A percentile compares a stretch with the other conserved stretches of the same genome.
Evolutionary conservation across 2,329 filamentous ascomycete genomes (phyloP).

Genomic region (Sarocladium oryzae): DNA sequence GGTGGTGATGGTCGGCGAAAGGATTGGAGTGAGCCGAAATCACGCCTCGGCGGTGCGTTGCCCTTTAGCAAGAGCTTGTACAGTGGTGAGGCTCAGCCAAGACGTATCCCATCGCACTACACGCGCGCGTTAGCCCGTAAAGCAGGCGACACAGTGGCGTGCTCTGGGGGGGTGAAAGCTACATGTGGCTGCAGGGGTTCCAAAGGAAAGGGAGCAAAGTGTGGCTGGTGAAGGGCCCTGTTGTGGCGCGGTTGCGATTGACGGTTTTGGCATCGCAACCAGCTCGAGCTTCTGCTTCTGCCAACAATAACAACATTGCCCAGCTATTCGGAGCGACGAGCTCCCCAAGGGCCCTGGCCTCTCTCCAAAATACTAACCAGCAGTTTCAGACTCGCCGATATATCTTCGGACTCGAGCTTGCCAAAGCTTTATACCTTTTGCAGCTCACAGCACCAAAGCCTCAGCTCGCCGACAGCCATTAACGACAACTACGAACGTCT

Average conservation of each 20-base stretch:
- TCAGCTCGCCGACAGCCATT: background rate
- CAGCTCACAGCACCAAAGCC: background rate
- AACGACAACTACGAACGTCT: background rate
- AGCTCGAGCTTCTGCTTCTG: background rate
- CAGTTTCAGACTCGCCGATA: background rate
- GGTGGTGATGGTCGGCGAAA: slow-evolving; percentile 1
- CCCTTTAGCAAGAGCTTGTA: slow-evolving; percentile 1
- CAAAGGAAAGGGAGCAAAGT: background rate
- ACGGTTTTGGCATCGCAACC: slow-evolving; percentile 3
- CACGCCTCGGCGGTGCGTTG: background rate
- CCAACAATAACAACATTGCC: slow-evolving; percentile 3
- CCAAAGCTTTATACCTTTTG: too few relatives aligned
- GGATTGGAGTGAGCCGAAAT: slow-evolving; percentile 8
- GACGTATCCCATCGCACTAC: background rate
- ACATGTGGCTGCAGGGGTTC: slow-evolving; percentile 14
- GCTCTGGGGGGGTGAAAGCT: slow-evolving; percentile 2
- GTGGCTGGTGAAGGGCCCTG: slow-evolving; percentile 8
- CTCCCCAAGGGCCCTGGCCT: background rate
- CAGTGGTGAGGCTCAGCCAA: slow-evolving; percentile 8
- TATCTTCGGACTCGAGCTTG: too few relatives aligned
- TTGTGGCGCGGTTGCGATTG: slow-evolving; percentile 10
- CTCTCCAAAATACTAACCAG: background rate
- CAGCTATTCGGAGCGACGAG: slow-evolving; percentile 1
- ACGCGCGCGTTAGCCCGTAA: slow-evolving; percentile 7
- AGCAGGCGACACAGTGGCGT: slow-evolving; percentile 5